These are phyloP conservation scores for Elongisporangium anandrum DNA, from an alignment of 352 stramenopile genomes.

Conservation along the genomic window DNA sequence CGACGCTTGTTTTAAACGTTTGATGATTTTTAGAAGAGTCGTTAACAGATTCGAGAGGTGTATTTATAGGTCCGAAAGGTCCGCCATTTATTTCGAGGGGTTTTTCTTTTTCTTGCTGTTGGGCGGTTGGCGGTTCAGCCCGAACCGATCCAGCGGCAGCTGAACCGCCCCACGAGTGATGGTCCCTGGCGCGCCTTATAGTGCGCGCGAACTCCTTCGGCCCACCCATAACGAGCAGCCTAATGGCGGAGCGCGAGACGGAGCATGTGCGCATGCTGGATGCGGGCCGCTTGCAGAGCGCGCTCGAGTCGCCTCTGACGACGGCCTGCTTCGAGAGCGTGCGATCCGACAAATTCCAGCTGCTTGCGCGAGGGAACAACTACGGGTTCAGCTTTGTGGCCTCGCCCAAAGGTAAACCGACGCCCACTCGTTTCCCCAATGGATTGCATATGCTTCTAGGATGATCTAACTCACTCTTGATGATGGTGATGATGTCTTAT, in stretches of 20 bases:
- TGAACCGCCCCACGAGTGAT: background rate
- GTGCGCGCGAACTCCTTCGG: background rate
- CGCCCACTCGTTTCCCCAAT: constrained; percentile 2
- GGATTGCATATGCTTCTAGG: constrained; percentile 6
- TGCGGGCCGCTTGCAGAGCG: constrained; percentile 41
- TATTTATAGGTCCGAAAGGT: background rate
- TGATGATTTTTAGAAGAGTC: background rate
- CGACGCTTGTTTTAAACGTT: background rate
- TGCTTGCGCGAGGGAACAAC: constrained; percentile 56
- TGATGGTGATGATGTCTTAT: background rate
- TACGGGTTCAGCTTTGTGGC: constrained; percentile 55
- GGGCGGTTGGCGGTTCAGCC: background rate
- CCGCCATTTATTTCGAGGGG: background rate
- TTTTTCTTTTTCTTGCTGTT: background rate
- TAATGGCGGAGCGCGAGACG: constrained; percentile 39
- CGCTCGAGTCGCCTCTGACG: constrained; percentile 26
- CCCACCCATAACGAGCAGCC: constrained; percentile 6
- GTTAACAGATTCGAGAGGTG: background rate
- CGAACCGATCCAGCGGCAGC: background rate
- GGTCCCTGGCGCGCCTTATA: background rate
- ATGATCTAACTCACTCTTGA: background rate
- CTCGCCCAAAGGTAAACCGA: constrained; percentile 20
- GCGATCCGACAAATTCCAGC: constrained; percentile 36
- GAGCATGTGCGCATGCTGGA: constrained; percentile 80
- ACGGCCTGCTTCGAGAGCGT: constrained; percentile 23